These are phyloP conservation scores for Auriscalpium orientale DNA, from an alignment of 768 basidiomycete genomes.

Conservation along the genomic window DNA sequence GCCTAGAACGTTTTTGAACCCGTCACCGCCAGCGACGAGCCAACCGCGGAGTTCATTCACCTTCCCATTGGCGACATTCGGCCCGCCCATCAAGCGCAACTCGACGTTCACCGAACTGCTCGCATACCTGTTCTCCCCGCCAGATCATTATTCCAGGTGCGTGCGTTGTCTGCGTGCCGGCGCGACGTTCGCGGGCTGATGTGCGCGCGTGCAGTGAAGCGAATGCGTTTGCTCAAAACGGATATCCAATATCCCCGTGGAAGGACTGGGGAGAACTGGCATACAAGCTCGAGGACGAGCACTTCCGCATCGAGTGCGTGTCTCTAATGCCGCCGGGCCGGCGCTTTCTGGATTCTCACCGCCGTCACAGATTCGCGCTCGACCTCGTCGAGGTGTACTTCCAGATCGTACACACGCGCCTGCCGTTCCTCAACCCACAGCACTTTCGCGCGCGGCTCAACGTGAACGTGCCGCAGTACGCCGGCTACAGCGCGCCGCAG, in stretches of 20 bases:
- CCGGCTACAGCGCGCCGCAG: slow-evolving; percentile 13
- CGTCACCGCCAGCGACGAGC: slow-evolving; percentile 19
- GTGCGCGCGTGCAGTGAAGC: neutral
- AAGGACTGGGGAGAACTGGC: slow-evolving; percentile 73
- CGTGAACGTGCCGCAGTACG: slow-evolving; percentile 17
- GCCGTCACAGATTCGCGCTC: slow-evolving; percentile 64
- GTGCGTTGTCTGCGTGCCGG: neutral
- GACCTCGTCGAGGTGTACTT: slow-evolving; percentile 95
- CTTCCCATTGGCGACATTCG: slow-evolving; percentile 26
- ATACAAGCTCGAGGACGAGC: slow-evolving; percentile 59
- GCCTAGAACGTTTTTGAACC: neutral
- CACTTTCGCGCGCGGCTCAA: slow-evolving; percentile 67
- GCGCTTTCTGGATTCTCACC: slow-evolving; percentile 9
- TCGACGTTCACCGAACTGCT: slow-evolving; percentile 63
- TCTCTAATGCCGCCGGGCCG: neutral
- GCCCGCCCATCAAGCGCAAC: slow-evolving; percentile 38
- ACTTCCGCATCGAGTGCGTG: slow-evolving; percentile 79
- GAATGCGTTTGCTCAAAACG: slow-evolving; percentile 1
- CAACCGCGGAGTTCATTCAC: slow-evolving; percentile 23
- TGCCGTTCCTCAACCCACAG: slow-evolving; percentile 79
- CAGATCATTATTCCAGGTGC: slow-evolving; percentile 35
- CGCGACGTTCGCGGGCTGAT: no score
- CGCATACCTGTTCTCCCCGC: slow-evolving; percentile 68
- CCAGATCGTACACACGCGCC: slow-evolving; percentile 83
- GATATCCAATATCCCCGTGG: slow-evolving; percentile 32